These are phyloP conservation scores for Eucalyptus decipiens DNA, from an alignment of 345 rosid species.

Conservation along the genomic window DNA sequence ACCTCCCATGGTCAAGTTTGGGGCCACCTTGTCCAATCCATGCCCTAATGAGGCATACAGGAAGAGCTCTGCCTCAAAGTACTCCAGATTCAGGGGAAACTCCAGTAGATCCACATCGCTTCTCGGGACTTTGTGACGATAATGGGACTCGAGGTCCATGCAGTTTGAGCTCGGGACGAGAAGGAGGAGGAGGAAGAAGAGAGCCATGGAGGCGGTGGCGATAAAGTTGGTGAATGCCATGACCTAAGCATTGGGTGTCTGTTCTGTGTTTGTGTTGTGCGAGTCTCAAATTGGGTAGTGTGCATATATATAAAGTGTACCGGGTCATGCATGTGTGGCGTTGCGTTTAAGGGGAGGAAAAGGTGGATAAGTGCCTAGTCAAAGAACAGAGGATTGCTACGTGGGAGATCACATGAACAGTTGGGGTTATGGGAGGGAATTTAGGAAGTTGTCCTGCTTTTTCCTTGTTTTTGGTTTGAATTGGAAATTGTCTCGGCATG, in stretches of 20 bases:
- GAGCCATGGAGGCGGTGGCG: neutral
- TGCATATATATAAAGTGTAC: neutral
- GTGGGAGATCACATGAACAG: neutral
- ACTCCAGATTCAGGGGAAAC: slow-evolving; percentile 82
- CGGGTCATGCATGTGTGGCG: neutral
- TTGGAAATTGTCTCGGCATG: neutral
- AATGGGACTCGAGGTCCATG: neutral
- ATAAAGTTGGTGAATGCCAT: neutral
- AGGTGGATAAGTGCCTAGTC: neutral
- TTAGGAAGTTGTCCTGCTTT: neutral
- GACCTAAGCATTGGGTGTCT: neutral
- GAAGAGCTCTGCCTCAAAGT: slow-evolving; percentile 91
- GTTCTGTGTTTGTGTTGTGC: neutral
- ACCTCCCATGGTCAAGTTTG: slow-evolving; percentile 52
- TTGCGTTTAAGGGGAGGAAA: neutral
- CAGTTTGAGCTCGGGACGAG: neutral
- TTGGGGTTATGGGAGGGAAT: neutral
- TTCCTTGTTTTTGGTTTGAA: neutral
- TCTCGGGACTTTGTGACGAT: neutral
- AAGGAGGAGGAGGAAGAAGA: neutral
- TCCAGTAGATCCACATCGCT: slow-evolving; percentile 44
- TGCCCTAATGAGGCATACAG: slow-evolving; percentile 55
- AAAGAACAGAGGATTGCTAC: neutral
- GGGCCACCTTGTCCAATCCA: slow-evolving; percentile 70
- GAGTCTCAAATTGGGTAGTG: neutral